These are phyloP conservation scores for Nigrospora sphaerica DNA, from an alignment of 2,329 filamentous ascomycete genomes.

Conservation along the genomic window DNA sequence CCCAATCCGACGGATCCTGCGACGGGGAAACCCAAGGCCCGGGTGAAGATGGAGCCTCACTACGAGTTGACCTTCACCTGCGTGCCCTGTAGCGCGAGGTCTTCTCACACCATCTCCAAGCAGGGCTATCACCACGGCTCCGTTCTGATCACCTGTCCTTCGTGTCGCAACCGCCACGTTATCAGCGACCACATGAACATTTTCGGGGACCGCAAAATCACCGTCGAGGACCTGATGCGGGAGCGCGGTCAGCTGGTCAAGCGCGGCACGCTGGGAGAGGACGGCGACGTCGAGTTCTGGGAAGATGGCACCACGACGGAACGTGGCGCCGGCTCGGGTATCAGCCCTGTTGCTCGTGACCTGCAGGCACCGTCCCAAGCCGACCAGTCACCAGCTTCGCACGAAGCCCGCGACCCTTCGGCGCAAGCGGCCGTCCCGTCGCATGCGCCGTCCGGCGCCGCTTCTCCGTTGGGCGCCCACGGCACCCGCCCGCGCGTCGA, in stretches of 20 bases:
- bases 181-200: conserved; percentile 84
- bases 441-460: too few relatives aligned
- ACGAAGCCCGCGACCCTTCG: too few relatives aligned
- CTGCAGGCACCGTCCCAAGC: too few relatives aligned
- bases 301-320: conserved; percentile 54
- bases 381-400: too few relatives aligned
- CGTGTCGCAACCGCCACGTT: conserved; percentile 79
- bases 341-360: background rate
- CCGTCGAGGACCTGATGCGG: conserved; percentile 69
- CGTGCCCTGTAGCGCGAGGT: conserved; percentile 72
- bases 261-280: conserved; percentile 61
- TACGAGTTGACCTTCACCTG: conserved; percentile 93
- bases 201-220: conserved; percentile 64
- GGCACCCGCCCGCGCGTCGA: too few relatives aligned
- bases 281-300: conserved; percentile 92
- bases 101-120: conserved; percentile 81
- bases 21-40: conserved; percentile 11
- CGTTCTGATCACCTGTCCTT: conserved; percentile 80
- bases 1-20: conserved; percentile 2
- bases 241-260: conserved; percentile 70
- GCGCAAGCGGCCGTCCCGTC: too few relatives aligned
- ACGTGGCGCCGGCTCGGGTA: background rate
- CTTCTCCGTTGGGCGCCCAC: too few relatives aligned
- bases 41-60: conserved; percentile 46
- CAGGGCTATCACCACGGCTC: conserved; percentile 92